phyloP scores from a whole-genome alignment of 805 yeast genomes.

The Candida endomychidarum region DNA sequence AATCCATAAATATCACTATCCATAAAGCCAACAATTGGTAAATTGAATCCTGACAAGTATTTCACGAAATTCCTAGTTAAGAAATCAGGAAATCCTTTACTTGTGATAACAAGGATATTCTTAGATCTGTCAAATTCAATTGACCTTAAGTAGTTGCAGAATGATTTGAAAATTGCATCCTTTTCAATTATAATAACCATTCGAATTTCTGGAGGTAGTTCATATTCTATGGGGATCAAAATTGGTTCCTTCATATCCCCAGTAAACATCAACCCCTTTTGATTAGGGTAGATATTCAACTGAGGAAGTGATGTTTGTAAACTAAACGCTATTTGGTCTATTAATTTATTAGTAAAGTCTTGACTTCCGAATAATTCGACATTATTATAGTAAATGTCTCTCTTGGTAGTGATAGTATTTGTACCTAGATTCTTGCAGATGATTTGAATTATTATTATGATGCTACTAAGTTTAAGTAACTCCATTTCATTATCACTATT shows the following conservation, averaged over 20 bases:
- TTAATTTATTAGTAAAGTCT: constrained; percentile 33
- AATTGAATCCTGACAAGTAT: constrained; percentile 19
- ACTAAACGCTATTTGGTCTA: constrained; percentile 39
- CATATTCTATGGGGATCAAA: constrained; percentile 19
- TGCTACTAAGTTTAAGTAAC: constrained; percentile 2
- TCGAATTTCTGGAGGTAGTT: not conserved
- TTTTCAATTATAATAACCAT: constrained; percentile 34
- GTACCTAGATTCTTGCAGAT: constrained; percentile 1
- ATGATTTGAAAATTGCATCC: constrained; percentile 41
- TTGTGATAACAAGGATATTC: constrained; percentile 46
- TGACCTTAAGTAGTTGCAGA: constrained; percentile 5
- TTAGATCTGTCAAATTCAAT: not conserved
- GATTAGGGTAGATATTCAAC: constrained; percentile 51
- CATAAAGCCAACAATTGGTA: constrained; percentile 47
- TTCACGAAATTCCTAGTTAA: constrained; percentile 47
- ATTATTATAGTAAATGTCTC: constrained; percentile 62
- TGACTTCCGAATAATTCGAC: constrained; percentile 52
- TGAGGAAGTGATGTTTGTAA: constrained; percentile 37
- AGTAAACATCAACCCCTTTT: constrained; percentile 54
- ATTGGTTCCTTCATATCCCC: constrained; percentile 15
- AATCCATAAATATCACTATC: constrained; percentile 70
- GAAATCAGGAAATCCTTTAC: constrained; percentile 67
- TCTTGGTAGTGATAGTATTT: constrained; percentile 35
- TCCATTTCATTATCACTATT: constrained; percentile 2
- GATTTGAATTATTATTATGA: not conserved